Conservation (phyloP, 495 filamentous ascomycete species). For the Penicillium cataractarum region DNA sequence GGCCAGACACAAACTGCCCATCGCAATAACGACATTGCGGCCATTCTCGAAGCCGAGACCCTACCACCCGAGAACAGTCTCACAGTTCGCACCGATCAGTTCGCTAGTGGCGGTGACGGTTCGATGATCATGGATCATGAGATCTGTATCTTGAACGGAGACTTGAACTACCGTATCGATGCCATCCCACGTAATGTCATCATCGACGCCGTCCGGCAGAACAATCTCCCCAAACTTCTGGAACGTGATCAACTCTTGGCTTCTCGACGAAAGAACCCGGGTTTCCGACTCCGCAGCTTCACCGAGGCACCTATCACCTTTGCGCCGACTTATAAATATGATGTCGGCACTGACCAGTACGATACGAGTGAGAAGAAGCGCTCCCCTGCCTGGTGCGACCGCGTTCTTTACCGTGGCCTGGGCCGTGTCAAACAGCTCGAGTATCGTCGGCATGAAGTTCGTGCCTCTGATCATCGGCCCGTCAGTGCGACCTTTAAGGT, state of each 20-base stretch:
- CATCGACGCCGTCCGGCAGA: conserved; percentile 75
- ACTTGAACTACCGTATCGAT: conserved; percentile 98
- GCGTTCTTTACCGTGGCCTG: conserved; percentile 81
- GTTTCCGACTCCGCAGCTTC: conserved; percentile 84
- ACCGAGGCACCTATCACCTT: conserved; percentile 86
- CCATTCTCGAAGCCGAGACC: conserved; percentile 78
- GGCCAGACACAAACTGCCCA: conserved; percentile 87
- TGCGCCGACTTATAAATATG: conserved; percentile 97
- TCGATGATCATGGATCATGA: conserved; percentile 97
- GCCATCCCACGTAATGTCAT: conserved; percentile 93
- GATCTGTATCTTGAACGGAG: conserved; percentile 92
- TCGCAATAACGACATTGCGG: conserved; percentile 90
- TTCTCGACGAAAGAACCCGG: conserved; percentile 81
- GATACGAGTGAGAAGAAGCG: conserved; percentile 94
- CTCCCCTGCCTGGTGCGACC: conserved; percentile 96
- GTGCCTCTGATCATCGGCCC: conserved; percentile 89
- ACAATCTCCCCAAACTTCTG: conserved; percentile 86
- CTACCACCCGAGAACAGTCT: conserved; percentile 69
- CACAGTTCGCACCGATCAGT: conserved; percentile 68
- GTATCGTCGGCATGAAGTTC: conserved; percentile 85
- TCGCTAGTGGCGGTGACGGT: conserved; percentile 87
- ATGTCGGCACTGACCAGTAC: conserved; percentile 91
- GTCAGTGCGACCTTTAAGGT: conserved; percentile 84
- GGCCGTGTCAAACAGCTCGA: conserved; percentile 84
- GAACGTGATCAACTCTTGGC: conserved; percentile 93